Conservation (phyloP, 108 stramenopile genomes). For the Discostella stelligeroides region DNA sequence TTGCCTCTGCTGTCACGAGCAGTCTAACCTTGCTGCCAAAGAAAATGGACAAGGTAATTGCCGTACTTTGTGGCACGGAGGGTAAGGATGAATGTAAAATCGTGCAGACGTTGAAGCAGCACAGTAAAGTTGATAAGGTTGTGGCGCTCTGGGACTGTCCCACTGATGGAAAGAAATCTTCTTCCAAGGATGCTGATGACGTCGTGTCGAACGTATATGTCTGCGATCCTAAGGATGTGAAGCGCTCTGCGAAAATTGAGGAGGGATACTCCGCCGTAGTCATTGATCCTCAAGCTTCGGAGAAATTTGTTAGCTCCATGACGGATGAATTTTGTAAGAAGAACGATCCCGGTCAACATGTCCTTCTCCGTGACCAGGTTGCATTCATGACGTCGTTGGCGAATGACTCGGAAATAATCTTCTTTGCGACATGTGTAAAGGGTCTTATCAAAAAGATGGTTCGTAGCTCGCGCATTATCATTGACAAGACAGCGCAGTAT, state of each 20-base stretch:
- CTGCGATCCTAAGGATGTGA: constrained; percentile 38
- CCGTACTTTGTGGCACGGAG: constrained; percentile 42
- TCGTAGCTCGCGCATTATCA: constrained; percentile 45
- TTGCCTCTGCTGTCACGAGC: constrained; percentile 31
- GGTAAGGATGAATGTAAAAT: constrained; percentile 35
- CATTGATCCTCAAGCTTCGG: constrained; percentile 45
- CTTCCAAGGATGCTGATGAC: constrained; percentile 26
- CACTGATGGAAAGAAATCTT: constrained; percentile 7
- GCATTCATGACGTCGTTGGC: constrained; percentile 53
- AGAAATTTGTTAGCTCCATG: constrained; percentile 16
- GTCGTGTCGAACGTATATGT: constrained; percentile 29
- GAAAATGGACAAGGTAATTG: constrained; percentile 54
- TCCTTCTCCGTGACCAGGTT: constrained; percentile 39
- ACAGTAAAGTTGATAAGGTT: constrained; percentile 49
- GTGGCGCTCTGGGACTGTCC: constrained; percentile 49
- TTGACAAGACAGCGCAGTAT: constrained; percentile 49
- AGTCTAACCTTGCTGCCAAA: constrained; percentile 40
- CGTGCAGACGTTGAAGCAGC: constrained; percentile 30
- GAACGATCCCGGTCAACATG: constrained; percentile 32
- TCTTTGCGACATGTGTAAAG: constrained; percentile 40
- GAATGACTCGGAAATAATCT: constrained; percentile 30
- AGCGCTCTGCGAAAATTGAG: constrained; percentile 45
- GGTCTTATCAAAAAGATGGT: constrained; percentile 31
- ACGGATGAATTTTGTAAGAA: constrained; percentile 41
- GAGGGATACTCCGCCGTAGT: constrained; percentile 52